phyloP scores from a whole-genome alignment of 1,284 basidiomycete genomes.

The Vanrija sp. region DNA sequence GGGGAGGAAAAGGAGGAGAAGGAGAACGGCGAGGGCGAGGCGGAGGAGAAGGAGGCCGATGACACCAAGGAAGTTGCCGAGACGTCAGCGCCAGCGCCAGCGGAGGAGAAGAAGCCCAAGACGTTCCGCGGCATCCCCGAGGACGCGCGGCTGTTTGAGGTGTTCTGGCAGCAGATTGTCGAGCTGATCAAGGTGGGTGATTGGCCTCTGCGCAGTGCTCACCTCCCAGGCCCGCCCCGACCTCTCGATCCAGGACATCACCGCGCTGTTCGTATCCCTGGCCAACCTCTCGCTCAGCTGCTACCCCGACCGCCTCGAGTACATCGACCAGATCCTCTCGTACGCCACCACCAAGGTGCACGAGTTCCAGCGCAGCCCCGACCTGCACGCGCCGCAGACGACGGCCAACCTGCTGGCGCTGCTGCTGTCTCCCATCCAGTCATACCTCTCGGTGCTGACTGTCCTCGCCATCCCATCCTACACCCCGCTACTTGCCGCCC shows the following conservation, averaged over 20 bases:
- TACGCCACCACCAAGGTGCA: conserved; percentile 81
- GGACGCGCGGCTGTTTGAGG: conserved; percentile 87
- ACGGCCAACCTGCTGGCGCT: conserved; percentile 82
- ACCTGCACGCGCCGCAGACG: conserved; percentile 80
- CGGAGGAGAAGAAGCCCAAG: conserved; percentile 23
- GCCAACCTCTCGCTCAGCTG: conserved; percentile 90
- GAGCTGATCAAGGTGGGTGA: conserved; percentile 79
- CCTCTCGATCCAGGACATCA: conserved; percentile 90
- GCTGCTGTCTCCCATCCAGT: conserved; percentile 85
- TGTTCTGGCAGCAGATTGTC: conserved; percentile 98
- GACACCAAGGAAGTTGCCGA: conserved; percentile 46
- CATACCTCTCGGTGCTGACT: conserved; percentile 88
- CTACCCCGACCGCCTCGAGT: conserved; percentile 90
- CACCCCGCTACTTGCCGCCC: conserved; percentile 70
- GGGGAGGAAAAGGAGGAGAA: background rate
- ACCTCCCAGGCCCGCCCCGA: conserved; percentile 77
- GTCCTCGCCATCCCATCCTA: conserved; percentile 88
- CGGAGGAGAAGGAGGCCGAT: conserved; percentile 11
- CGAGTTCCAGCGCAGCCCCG: conserved; percentile 77
- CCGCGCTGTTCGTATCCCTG: conserved; percentile 85
- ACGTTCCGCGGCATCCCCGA: conserved; percentile 86
- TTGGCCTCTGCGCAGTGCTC: conserved; percentile 2
- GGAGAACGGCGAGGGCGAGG: conserved; percentile 8
- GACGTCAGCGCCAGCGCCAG: conserved; percentile 28
- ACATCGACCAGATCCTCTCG: conserved; percentile 86